Percentiles rank a stretch among this genome's conserved stretches.
phyloP scores from a whole-genome alignment of 257 asterid species.

The Scutellaria barbata region DNA sequence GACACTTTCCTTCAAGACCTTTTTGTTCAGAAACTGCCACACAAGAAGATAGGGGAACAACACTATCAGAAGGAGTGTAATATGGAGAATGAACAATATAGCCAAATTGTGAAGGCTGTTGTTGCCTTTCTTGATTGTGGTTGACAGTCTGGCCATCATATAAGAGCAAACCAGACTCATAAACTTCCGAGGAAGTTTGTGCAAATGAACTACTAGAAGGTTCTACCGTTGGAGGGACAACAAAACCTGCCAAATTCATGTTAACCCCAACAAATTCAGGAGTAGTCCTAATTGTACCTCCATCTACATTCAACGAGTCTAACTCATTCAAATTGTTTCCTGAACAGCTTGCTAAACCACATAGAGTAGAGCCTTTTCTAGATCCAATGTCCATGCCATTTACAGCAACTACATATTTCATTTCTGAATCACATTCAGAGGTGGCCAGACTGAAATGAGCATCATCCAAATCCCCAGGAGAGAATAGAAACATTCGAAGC shows the following conservation, averaged over 20 bases:
- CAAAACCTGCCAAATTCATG: conserved; percentile 48
- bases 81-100: conserved; percentile 40
- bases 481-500: conserved; percentile 83
- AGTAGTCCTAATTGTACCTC: conserved; percentile 45
- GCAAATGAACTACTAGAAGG: conserved; percentile 46
- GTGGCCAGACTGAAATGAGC: conserved; percentile 61
- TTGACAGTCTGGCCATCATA: conserved; percentile 42
- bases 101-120: conserved; percentile 48
- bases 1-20: conserved; percentile 50
- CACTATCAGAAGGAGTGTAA: conserved; percentile 47
- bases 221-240: conserved; percentile 44
- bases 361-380: conserved; percentile 48
- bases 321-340: conserved; percentile 64
- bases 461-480: conserved; percentile 68
- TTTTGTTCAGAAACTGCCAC: conserved; percentile 46
- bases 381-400: conserved; percentile 67
- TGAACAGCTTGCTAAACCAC: conserved; percentile 52
- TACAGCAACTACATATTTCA: conserved; percentile 82
- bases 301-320: conserved; percentile 48
- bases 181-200: conserved; percentile 42
- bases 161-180: conserved; percentile 48
- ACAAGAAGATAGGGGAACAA: conserved; percentile 42
- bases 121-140: conserved; percentile 44
- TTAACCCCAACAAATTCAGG: conserved; percentile 47
- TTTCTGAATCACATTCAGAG: conserved; percentile 66